Base-by-base conservation (phyloP, 805 yeast species). In the Saccharomycopsis selenospora region DNA sequence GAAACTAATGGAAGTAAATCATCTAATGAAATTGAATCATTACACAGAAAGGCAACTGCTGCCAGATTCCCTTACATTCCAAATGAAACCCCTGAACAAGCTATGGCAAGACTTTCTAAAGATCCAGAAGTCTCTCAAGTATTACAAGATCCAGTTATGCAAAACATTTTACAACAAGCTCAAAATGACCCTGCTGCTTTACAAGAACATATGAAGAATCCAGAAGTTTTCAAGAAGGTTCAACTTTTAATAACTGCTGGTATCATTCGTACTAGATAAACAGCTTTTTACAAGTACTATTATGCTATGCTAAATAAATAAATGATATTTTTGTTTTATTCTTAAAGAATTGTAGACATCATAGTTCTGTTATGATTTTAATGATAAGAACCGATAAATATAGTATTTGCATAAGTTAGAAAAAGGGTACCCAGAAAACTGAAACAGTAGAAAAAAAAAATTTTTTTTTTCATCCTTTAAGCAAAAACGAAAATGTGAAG, bases 141-240 rank as follows among this genome's bases (percentile, higher is more conserved):
- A 54, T 73, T 93, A 68, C 88, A 85, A 65, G 96, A 90, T 63
- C 96, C 97, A 10, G 89, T 91, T 40, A 91, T 93, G 97, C 93
- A 89, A 70, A 82, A 91, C 49, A 93, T 93, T 56, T 75, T 93
- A 64, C 83, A 79, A 58, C 99, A 93, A 70, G 98, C 98, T 17
- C 85, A 83, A 66, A 86, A 80, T 52, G 85, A 93, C 64, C 99
- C 99, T 45, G 95, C 96, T 41, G 98, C 98, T 48, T 75, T 93
- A 59, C 95, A 86, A 65, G 97, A 91, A 60, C 99, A 93, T 69
- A 89, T 93, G 96, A 85, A 80, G 74, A 93, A 93, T 69, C 98
- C 99, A 36, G 95, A 81, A 53, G 85, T 93, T 45, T 78, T 81
- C 62, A 82, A 81, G 66, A 93, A 93, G 79, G 81, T 93, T 59